Evolutionary conservation across 1,284 basidiomycete species (phyloP).

Genomic region (Coniferiporia weirii): DNA sequence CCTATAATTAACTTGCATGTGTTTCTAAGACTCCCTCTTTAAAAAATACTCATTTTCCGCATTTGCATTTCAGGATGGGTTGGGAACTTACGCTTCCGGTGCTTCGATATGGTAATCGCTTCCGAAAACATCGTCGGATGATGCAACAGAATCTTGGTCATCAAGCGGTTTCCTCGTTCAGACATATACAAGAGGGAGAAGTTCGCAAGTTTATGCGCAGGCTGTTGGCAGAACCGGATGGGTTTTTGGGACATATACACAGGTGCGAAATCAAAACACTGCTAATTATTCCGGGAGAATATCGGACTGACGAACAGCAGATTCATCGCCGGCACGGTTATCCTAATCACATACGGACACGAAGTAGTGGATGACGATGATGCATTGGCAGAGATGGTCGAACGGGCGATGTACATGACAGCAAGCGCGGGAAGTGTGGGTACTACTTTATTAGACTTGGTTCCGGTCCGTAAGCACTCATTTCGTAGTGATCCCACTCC

Average conservation of each 20-base stretch:
- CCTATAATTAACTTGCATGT: conserved; percentile 21
- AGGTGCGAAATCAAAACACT: conserved; percentile 19
- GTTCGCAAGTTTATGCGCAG: conserved; percentile 23
- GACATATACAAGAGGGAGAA: conserved; percentile 24
- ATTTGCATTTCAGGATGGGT: conserved; percentile 19
- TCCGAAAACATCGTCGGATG: conserved; percentile 28
- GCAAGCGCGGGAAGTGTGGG: conserved; percentile 1
- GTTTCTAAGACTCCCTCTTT: not conserved
- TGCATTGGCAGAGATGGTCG: not conserved
- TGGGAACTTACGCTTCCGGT: conserved; percentile 23
- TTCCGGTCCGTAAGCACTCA: conserved; percentile 10
- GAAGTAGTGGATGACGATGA: conserved; percentile 5
- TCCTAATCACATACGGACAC: conserved; percentile 8
- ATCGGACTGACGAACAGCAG: not conserved
- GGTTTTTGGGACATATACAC: conserved; percentile 22
- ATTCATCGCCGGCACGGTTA: not conserved
- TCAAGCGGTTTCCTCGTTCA: conserved; percentile 21
- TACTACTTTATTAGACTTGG: conserved; percentile 3
- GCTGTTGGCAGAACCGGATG: conserved; percentile 21
- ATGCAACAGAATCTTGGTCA: conserved; percentile 26
- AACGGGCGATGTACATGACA: not conserved
- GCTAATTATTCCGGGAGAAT: not conserved
- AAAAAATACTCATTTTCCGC: not conserved
- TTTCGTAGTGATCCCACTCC: not conserved
- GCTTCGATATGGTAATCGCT: conserved; percentile 25